phyloP scores from a whole-genome alignment of 768 basidiomycete genomes.

The Termitomyces sp. region DNA sequence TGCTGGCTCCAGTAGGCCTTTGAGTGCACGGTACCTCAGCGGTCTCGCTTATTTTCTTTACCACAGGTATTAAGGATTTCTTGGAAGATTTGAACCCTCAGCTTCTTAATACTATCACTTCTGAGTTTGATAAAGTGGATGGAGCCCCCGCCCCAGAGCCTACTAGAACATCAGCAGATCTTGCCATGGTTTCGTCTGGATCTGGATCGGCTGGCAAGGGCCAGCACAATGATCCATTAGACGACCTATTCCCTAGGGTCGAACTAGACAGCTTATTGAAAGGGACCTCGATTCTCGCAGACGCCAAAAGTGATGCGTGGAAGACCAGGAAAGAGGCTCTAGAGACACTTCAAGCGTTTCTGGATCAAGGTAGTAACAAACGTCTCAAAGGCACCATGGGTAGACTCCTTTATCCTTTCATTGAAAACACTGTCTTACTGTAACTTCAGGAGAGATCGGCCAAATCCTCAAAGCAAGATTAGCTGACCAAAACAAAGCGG shows the following conservation, averaged over 20 bases:
- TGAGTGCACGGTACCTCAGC: not conserved
- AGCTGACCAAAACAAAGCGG: slow-evolving; percentile 89
- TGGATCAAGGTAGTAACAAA: slow-evolving; percentile 91
- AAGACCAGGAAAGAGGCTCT: slow-evolving; percentile 95
- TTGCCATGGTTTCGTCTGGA: slow-evolving; percentile 43
- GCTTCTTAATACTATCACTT: slow-evolving; percentile 80
- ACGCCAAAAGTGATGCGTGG: slow-evolving; percentile 92
- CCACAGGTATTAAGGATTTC: slow-evolving; percentile 81
- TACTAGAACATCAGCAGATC: slow-evolving; percentile 69
- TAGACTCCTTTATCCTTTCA: slow-evolving; percentile 23
- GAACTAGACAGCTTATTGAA: slow-evolving; percentile 85
- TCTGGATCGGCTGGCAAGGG: slow-evolving; percentile 34
- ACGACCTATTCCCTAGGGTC: slow-evolving; percentile 92
- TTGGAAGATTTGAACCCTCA: slow-evolving; percentile 94
- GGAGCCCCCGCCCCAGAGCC: slow-evolving; percentile 74
- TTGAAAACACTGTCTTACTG: slow-evolving; percentile 1
- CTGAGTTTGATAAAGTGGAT: slow-evolving; percentile 92
- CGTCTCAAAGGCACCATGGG: slow-evolving; percentile 89
- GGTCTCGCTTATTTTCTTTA: not conserved
- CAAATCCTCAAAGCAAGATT: slow-evolving; percentile 85
- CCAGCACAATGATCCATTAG: slow-evolving; percentile 62
- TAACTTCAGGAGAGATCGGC: slow-evolving; percentile 74
- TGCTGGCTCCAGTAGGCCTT: slow-evolving; percentile 71
- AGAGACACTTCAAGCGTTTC: slow-evolving; percentile 72
- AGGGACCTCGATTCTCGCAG: slow-evolving; percentile 75